Evolutionary conservation across 768 basidiomycete genomes (phyloP), one percentile per base, ranked within the genome.

Genomic region (Amanita thiersii): DNA sequence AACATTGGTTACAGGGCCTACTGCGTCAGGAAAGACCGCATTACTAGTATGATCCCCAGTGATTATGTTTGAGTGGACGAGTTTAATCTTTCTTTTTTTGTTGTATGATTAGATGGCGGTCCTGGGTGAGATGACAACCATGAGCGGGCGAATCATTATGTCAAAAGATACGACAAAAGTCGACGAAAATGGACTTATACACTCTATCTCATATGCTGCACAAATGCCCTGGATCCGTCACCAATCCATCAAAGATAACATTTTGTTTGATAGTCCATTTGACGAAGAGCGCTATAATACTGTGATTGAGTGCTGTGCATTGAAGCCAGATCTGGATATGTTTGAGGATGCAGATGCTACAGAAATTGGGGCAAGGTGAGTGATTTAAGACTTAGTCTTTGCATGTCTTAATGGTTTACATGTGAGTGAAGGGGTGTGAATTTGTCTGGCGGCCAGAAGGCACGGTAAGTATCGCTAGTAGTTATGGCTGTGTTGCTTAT

Each of bases 261-360:
- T 92, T 53, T 59, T 86, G 7, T 90, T 90, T 55, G 86, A 85
- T 0, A 73, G 74, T 48, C 77, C 79, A 1, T 76, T 66, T 47
- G 82, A 86, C 39, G 77, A 85, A 47, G 76, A 79, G 47, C 66
- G 87, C 36, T 92, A 92, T 49, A 62, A 81, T 7, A 68, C 65
- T 0, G 87, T 90, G 19, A 56, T 93, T n/a, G 81, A 89, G 38
- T 83, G 78, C 10, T 97, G 93, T 53, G 91, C 90, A 1, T 59
- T 98, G 39, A 63, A 57, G 20, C 77, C 84, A 0, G 94, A 98
- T 64, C 59, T 98, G 43, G 75, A 83, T 4, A 73, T 91, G 8
- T 59, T 97, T 1, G 87, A 93, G 43, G 81, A 92, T 52, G 94
- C 94, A 0, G 91, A 89, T 54, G 64, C 61, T 41, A 91, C 88